Evolutionary conservation across 192 early-diverging fungal species (phyloP), one percentile per base, ranked within the genome.

Genomic region (Coemansia sp.): DNA sequence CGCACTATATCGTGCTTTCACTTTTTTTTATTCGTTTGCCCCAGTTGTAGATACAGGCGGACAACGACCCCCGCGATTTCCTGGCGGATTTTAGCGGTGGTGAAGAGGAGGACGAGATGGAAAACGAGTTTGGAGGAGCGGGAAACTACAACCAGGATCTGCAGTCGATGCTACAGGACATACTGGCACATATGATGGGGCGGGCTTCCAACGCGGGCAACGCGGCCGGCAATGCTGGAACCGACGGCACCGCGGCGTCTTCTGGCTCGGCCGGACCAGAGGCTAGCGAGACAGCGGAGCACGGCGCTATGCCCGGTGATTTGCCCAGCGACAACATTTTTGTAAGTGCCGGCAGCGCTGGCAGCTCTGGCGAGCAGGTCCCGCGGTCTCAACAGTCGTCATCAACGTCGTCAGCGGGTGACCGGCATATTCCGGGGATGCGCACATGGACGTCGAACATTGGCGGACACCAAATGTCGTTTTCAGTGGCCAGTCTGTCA

Each of bases 91-190:
- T 48, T 4, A 64, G 39, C 9, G 64, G 33, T n/a, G 68, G 52
- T 28, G 75, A 77, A 12, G 68, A 81, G 6, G 74, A 76, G 36
- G 80, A 83, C 55, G 80, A 83, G 48, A 83, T 83, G 80, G 80
- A 83, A 35, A 77, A 78, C 66, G 80, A 83, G 75, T 83, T 83
- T 77, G 80, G 80, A 62, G 80, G 80, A 8, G 80, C 80, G n/a
- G 80, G 80, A n/a, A 83, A 74, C 54, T 83, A 83, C 59, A 83
- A 83, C 75, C 75, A 83, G 48, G 75, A 83, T 58, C 41, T 83
- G 8, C 75, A 78, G 36, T 65, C 66, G 5, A 74, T 83, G 72
- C 66, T 83, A 5, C 75, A 77, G 48, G 80, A 83, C 22, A 66
- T 83, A 28, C 55, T 83, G 22, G 68, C 80, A 5, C 53, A 74